These are phyloP conservation scores for Agrostemma githago DNA, from an alignment of 148 eudicot genomes.

Conservation along the genomic window DNA sequence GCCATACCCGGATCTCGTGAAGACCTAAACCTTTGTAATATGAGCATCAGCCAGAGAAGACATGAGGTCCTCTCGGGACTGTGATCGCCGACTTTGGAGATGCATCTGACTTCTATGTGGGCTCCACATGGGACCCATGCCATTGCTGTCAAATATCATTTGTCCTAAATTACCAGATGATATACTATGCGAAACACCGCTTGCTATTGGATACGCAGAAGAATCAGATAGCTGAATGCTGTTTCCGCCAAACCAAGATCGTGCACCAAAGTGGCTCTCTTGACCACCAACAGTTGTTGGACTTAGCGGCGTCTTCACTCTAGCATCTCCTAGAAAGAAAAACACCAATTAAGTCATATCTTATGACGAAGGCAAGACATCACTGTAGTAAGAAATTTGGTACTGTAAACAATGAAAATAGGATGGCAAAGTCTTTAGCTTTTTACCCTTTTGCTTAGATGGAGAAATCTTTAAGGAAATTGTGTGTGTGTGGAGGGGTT, in stretches of 20 bases:
- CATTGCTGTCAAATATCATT: conserved; percentile 66
- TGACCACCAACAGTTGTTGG: conserved; percentile 63
- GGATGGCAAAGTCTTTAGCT: neutral
- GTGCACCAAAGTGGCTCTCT: conserved; percentile 48
- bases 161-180: conserved; percentile 93
- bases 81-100: conserved; percentile 91
- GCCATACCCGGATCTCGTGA: conserved; percentile 28
- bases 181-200: conserved; percentile 73
- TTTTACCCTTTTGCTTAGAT: neutral
- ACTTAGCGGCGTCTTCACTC: conserved; percentile 81
- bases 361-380: neutral
- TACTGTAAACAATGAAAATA: neutral
- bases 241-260: conserved; percentile 44
- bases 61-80: conserved; percentile 86
- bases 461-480: neutral
- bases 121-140: conserved; percentile 56
- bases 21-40: conserved; percentile 41
- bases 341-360: conserved; percentile 9
- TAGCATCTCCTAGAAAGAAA: conserved; percentile 65
- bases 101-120: conserved; percentile 76
- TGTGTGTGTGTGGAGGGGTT: neutral
- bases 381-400: neutral
- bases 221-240: conserved; percentile 70
- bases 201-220: conserved; percentile 51
- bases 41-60: conserved; percentile 72